Evolutionary conservation across 345 rosid species (phyloP).

Genomic region (Turnera subulata): DNA sequence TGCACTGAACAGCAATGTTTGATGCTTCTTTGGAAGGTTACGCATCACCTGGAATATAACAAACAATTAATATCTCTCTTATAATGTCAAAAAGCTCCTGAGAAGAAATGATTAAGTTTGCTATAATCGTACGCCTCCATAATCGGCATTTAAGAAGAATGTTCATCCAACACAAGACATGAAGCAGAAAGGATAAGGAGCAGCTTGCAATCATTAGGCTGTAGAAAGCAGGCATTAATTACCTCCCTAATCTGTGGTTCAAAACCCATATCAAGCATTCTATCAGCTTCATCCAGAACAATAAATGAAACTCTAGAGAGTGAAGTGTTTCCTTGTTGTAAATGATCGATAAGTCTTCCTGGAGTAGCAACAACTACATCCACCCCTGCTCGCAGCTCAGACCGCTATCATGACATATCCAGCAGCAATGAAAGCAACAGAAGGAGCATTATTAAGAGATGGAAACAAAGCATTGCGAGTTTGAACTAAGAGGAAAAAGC

Average conservation of each 20-base stretch:
- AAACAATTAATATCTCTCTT: background rate
- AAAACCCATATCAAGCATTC: slow-evolving; percentile 50
- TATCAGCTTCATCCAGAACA: slow-evolving; percentile 44
- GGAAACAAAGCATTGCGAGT: background rate
- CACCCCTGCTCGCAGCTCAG: slow-evolving; percentile 34
- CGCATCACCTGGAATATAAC: slow-evolving; percentile 29
- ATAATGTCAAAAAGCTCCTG: too few species aligned
- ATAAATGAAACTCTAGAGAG: slow-evolving; percentile 32
- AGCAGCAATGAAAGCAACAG: slow-evolving; percentile 5
- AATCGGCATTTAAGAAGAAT: too few species aligned
- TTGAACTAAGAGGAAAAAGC: too few species aligned
- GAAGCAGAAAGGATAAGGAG: too few species aligned
- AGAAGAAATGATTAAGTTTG: too few species aligned
- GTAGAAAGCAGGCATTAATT: background rate
- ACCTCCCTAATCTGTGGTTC: slow-evolving; percentile 45
- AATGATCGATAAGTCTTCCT: slow-evolving; percentile 41
- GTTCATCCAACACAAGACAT: too few species aligned
- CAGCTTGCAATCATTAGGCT: too few species aligned
- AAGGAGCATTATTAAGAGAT: background rate
- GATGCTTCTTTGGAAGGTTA: slow-evolving; percentile 36
- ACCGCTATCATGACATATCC: slow-evolving; percentile 19
- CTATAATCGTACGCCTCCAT: too few species aligned
- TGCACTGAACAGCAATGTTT: slow-evolving; percentile 42
- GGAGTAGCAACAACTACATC: slow-evolving; percentile 42
- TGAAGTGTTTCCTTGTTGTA: slow-evolving; percentile 36